A percentile compares a stretch with the other conserved stretches of the same genome.
Conservation (phyloP, 495 filamentous ascomycete species). For the Xylaria longipes region DNA sequence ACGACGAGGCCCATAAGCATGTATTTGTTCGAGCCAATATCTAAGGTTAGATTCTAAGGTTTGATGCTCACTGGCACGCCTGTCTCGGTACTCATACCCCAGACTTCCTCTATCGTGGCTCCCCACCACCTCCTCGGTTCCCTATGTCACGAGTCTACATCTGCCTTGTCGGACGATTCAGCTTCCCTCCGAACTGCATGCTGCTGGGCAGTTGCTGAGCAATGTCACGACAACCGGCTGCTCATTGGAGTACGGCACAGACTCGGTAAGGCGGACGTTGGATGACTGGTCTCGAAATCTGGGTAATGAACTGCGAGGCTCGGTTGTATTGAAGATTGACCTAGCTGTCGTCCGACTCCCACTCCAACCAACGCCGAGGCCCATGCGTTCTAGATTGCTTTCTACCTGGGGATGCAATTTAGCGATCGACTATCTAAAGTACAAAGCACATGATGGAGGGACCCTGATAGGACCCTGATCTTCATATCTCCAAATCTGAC, state of each 20-base stretch:
- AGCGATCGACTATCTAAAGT: conserved; percentile 8
- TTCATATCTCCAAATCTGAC: not conserved
- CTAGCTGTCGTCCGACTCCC: not conserved
- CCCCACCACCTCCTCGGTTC: conserved; percentile 3
- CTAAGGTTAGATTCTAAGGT: too few relatives aligned
- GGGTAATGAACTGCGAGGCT: conserved; percentile 14
- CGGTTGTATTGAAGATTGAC: conserved; percentile 7
- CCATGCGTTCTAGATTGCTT: not conserved
- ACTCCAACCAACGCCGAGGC: conserved; percentile 10
- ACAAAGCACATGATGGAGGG: conserved; percentile 6
- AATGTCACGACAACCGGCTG: not conserved
- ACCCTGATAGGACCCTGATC: conserved; percentile 22
- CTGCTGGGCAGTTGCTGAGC: conserved; percentile 1
- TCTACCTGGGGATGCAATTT: not conserved
- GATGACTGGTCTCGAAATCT: conserved; percentile 7
- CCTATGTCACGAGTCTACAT: conserved; percentile 9
- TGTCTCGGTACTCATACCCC: conserved; percentile 9
- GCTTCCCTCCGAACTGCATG: not conserved
- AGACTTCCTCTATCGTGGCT: conserved; percentile 6
- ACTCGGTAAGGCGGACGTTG: not conserved
- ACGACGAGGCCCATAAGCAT: conserved; percentile 3
- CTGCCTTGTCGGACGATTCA: not conserved
- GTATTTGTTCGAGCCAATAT: not conserved
- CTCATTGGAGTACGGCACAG: not conserved
- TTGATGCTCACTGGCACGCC: not conserved